Percentiles rank a stretch among this genome's conserved stretches.
These are phyloP conservation scores for Crithidia mellificae DNA, from an alignment of 208 protist species.

Conservation along the genomic window DNA sequence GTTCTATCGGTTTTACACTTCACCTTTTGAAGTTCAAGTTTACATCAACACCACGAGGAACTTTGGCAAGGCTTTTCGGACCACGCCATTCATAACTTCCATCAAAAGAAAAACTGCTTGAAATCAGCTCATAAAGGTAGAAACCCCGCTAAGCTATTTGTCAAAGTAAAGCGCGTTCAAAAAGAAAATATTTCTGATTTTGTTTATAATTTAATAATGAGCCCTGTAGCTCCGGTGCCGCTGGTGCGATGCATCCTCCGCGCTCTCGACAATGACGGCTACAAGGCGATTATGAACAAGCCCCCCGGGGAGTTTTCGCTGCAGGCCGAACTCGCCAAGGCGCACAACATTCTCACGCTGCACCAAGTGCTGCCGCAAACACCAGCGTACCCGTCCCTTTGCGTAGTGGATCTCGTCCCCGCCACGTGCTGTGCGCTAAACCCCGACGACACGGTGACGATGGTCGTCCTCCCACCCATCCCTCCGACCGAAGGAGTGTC, in stretches of 20 bases:
- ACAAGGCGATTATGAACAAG: conserved; percentile 43
- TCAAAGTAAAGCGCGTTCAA: no score
- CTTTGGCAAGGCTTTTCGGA: no score
- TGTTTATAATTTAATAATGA: conserved; percentile 6
- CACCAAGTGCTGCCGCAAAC: conserved; percentile 37
- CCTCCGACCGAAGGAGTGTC: neutral
- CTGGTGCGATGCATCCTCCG: conserved; percentile 67
- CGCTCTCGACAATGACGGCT: conserved; percentile 44
- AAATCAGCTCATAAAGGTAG: no score
- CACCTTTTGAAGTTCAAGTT: no score
- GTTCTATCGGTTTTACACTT: no score
- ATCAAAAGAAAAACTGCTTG: no score
- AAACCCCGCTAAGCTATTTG: no score
- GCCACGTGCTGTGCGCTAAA: conserved; percentile 45
- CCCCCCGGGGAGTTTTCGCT: conserved; percentile 48
- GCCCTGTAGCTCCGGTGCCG: conserved; percentile 14
- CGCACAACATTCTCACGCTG: conserved; percentile 33
- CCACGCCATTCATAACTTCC: no score
- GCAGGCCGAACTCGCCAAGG: conserved; percentile 31
- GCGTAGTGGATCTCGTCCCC: conserved; percentile 62
- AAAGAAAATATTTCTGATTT: no score
- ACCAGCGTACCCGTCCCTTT: conserved; percentile 42
- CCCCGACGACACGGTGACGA: conserved; percentile 39
- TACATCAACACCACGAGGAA: no score
- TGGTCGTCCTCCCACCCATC: conserved; percentile 65